Evolutionary conservation across 257 asterid species (phyloP), one percentile per base, ranked within the genome.

Genomic region (Plantago elongata): DNA sequence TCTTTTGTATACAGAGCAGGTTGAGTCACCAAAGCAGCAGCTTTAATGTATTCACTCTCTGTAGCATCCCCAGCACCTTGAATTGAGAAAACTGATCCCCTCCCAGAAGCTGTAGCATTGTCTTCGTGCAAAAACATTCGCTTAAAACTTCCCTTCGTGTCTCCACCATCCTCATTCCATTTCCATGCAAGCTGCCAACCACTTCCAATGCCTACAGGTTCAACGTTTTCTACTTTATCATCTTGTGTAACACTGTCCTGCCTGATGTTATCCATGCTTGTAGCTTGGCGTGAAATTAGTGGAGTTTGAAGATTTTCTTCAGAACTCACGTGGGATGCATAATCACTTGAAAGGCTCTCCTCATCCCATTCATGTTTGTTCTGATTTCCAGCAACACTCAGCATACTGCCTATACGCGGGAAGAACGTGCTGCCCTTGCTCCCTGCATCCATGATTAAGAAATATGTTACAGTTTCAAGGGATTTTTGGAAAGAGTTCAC

Each of bases 111-210:
- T 45, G 76, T 50, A 13, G 48, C 78, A 14, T 73, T 79, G 11
- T 77, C 87, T 61, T 81, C 79, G 11, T 79, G 89, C 70, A 86
- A 69, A 75, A 78, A 86, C 7, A 84, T 74, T 65, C 95, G 84
- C 62, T 75, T 75, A 54, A 84, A 80, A n/a, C 79, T 73, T 9
- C 84, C 85, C 45, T 69, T 72, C 29, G 57, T 72, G 9, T 72
- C 69, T 62, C 75, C 83, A 63, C 75, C 83, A 63, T 77, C 79
- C 52, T 65, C 46, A 30, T 78, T 65, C 81, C 84, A 77, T 58
- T 83, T 83, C 86, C 85, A 83, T 3, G 89, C 92, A 63, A 86
- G 87, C 72, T 86, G 92, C 95, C 95, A 86, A 61, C 92, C 95
- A 17, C 92, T 77, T 11, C 95, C 95, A 34, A 86, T 84, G 60